These are phyloP conservation scores for Heteromeles arbutifolia DNA, from an alignment of 306 rosid species.

Conservation along the genomic window DNA sequence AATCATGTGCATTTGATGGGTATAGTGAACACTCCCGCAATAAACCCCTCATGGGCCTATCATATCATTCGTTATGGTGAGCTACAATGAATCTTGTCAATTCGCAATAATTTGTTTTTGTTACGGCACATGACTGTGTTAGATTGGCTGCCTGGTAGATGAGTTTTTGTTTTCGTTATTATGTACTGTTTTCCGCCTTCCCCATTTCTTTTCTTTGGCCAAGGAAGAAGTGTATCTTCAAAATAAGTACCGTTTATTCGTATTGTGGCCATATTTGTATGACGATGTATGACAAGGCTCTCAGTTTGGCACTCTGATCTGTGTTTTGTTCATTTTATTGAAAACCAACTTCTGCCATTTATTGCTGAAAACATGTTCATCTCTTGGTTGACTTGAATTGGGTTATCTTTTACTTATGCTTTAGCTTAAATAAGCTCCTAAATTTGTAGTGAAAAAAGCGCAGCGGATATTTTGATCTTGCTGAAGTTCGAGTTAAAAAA, in stretches of 20 bases:
- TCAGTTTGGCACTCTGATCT: background rate
- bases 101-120: background rate
- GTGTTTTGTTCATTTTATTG: background rate
- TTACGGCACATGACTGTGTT: background rate
- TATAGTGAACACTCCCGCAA: background rate
- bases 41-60: background rate
- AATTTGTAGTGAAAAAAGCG: too few species aligned
- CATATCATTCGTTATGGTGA: background rate
- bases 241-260: background rate
- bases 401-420: too few species aligned
- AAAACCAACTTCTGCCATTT: background rate
- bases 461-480: too few species aligned
- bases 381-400: too few species aligned
- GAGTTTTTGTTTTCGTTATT: slow-evolving; percentile 1
- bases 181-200: background rate
- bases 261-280: background rate
- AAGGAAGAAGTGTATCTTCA: background rate
- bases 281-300: background rate
- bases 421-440: too few species aligned
- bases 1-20: background rate
- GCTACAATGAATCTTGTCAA: background rate
- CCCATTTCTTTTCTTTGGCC: background rate
- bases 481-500: too few species aligned
- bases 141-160: background rate
- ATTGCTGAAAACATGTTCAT: background rate